Conservation (phyloP, 805 yeast species). For the Ogataea degrootiae region DNA sequence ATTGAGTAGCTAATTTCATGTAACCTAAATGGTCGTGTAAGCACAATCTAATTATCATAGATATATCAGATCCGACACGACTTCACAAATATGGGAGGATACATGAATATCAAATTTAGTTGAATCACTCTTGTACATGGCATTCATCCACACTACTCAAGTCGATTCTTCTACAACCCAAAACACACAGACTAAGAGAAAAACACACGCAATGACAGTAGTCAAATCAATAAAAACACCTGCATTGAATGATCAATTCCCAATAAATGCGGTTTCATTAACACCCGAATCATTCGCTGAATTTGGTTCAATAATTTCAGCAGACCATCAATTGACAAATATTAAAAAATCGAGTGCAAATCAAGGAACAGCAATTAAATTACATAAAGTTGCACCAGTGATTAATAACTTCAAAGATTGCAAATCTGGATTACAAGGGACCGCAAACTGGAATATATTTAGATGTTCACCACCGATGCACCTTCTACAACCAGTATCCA, state of each 20-base stretch:
- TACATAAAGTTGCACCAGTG: slow-evolving; percentile 68
- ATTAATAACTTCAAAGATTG: slow-evolving; percentile 44
- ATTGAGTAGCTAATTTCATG: too few relatives aligned
- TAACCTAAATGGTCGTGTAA: too few relatives aligned
- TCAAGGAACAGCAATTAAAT: slow-evolving; percentile 88
- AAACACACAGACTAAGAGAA: not conserved
- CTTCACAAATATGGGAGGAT: too few relatives aligned
- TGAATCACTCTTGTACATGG: too few relatives aligned
- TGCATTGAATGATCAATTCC: slow-evolving; percentile 5
- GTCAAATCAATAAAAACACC: slow-evolving; percentile 31
- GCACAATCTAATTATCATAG: too few relatives aligned
- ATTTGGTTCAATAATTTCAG: slow-evolving; percentile 76
- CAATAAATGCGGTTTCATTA: slow-evolving; percentile 48
- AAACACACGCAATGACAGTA: slow-evolving; percentile 36
- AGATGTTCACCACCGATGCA: slow-evolving; percentile 76
- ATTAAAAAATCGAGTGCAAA: slow-evolving; percentile 57
- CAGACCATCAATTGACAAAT: slow-evolving; percentile 60
- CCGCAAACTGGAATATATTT: slow-evolving; percentile 78
- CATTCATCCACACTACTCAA: too few relatives aligned
- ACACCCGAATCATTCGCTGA: slow-evolving; percentile 63
- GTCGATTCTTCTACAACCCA: too few relatives aligned
- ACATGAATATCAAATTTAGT: too few relatives aligned
- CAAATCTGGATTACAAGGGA: slow-evolving; percentile 43
- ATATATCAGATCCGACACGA: too few relatives aligned
- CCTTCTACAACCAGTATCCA: slow-evolving; percentile 31